phyloP scores from a whole-genome alignment of 176 grass and related monocot species.

The Echinochloa phyllopogon region DNA sequence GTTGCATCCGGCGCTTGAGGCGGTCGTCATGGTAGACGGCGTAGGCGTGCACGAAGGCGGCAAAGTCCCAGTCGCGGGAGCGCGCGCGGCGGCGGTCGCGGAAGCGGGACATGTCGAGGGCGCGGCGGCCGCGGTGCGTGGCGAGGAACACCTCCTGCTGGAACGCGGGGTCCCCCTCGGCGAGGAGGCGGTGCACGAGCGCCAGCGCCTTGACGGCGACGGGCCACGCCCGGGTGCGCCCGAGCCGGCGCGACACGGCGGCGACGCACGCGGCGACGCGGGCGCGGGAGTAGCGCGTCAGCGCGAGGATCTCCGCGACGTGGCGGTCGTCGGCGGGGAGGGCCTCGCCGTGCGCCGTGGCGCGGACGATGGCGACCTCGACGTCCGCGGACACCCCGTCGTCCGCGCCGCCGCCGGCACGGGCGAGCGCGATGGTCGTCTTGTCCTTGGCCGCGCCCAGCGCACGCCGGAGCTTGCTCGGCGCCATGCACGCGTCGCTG shows the following conservation, averaged over 20 bases:
- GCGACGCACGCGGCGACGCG: constrained; percentile 63
- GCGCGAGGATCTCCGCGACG: constrained; percentile 65
- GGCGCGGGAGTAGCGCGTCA: constrained; percentile 68
- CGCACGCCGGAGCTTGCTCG: constrained; percentile 64
- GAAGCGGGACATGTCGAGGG: constrained; percentile 75
- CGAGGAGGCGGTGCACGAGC: constrained; percentile 72
- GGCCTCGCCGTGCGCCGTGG: constrained; percentile 68
- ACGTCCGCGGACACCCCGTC: constrained; percentile 57
- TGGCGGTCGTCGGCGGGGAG: constrained; percentile 57
- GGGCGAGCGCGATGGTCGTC: constrained; percentile 61
- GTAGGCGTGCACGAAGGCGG: constrained; percentile 67
- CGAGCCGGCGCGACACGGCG: constrained; percentile 61
- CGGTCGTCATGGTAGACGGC: constrained; percentile 73
- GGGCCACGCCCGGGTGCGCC: constrained; percentile 55
- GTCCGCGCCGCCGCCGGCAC: constrained; percentile 44
- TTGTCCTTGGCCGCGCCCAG: constrained; percentile 76
- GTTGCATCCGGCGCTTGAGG: constrained; percentile 69
- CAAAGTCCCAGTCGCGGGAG: constrained; percentile 59
- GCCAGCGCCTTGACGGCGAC: constrained; percentile 76
- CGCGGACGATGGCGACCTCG: constrained; percentile 66
- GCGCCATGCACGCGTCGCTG: constrained; percentile 47
- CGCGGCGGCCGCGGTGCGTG: constrained; percentile 51
- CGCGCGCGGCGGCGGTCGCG: constrained; percentile 41
- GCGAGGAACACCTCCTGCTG: constrained; percentile 78
- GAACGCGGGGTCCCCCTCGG: constrained; percentile 68